A percentile compares a stretch with the other conserved stretches of the same genome.
These are phyloP conservation scores for Mycena leptocephala DNA, from an alignment of 768 basidiomycete species.

Conservation along the genomic window DNA sequence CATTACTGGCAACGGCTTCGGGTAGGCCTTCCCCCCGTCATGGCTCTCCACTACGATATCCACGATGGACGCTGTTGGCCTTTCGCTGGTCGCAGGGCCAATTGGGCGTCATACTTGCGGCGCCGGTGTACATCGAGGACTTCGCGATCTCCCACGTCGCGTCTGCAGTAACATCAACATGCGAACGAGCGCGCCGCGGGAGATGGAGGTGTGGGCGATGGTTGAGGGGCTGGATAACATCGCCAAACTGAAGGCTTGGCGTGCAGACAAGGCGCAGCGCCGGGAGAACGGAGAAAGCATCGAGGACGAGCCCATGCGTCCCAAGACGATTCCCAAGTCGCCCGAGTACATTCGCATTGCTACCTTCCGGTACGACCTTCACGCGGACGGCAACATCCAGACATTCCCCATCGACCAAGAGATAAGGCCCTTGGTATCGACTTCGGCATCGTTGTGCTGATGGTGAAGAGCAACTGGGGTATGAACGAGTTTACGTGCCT, in stretches of 20 bases:
- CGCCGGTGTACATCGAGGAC: constrained; percentile 80
- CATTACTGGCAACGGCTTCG: constrained; percentile 74
- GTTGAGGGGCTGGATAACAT: constrained; percentile 86
- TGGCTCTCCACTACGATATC: constrained; percentile 89
- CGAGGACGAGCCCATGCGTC: constrained; percentile 58
- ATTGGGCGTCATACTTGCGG: constrained; percentile 85
- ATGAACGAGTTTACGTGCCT: constrained; percentile 88
- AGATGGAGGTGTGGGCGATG: constrained; percentile 94
- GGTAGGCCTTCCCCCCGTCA: constrained; percentile 90
- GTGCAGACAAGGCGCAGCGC: constrained; percentile 57
- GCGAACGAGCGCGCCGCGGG: constrained; percentile 79
- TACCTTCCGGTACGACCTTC: constrained; percentile 75
- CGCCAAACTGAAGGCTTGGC: constrained; percentile 72
- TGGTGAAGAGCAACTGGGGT: constrained; percentile 92
- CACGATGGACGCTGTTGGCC: constrained; percentile 96
- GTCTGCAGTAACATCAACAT: constrained; percentile 87
- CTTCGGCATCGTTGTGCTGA: constrained; percentile 88
- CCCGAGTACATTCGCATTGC: constrained; percentile 77
- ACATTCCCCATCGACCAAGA: constrained; percentile 84
- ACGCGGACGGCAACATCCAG: constrained; percentile 77
- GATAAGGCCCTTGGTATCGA: constrained; percentile 83
- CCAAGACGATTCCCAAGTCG: constrained; percentile 62
- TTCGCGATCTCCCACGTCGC: constrained; percentile 94
- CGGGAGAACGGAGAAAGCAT: constrained; percentile 50
- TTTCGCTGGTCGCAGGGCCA: constrained; percentile 86